phyloP scores from a whole-genome alignment of 2,329 filamentous ascomycete genomes.

The Lithohypha guttulata region DNA sequence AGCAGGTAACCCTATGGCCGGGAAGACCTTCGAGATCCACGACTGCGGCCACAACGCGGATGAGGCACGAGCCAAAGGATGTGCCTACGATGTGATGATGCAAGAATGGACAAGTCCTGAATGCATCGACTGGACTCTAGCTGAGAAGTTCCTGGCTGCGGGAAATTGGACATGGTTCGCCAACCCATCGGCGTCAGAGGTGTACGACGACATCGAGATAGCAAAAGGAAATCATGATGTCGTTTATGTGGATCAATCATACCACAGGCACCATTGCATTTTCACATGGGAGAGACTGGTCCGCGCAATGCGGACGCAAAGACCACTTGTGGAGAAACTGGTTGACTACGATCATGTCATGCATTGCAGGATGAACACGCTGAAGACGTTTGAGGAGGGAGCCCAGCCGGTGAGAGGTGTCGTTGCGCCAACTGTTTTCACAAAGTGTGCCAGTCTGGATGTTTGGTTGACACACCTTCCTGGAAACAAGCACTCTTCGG shows the following conservation, averaged over 20 bases:
- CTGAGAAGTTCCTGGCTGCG: constrained; percentile 18
- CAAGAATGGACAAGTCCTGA: constrained; percentile 19
- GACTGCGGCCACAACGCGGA: constrained; percentile 17
- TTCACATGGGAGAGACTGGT: constrained; percentile 21
- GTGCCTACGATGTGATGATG: constrained; percentile 22
- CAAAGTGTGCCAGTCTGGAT: constrained; percentile 17
- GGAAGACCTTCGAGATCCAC: constrained; percentile 11
- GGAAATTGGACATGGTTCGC: constrained; percentile 23
- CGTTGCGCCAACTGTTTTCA: constrained; percentile 20
- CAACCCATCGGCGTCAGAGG: constrained; percentile 10
- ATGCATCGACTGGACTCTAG: constrained; percentile 18
- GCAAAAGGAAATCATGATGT: constrained; percentile 20
- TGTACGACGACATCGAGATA: constrained; percentile 17
- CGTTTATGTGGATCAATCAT: constrained; percentile 20
- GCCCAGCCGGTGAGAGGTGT: constrained; percentile 18
- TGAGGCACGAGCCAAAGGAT: constrained; percentile 18
- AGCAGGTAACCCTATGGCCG: not conserved
- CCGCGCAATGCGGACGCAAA: constrained; percentile 20
- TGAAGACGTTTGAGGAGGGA: constrained; percentile 17
- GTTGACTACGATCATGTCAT: constrained; percentile 22
- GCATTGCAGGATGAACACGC: constrained; percentile 21
- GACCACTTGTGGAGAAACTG: constrained; percentile 18
- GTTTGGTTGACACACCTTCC: constrained; percentile 19
- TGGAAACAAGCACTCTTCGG: constrained; percentile 16
- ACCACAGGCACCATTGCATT: constrained; percentile 21